phyloP scores from a whole-genome alignment of 495 filamentous ascomycete species.

The Podospora conica region DNA sequence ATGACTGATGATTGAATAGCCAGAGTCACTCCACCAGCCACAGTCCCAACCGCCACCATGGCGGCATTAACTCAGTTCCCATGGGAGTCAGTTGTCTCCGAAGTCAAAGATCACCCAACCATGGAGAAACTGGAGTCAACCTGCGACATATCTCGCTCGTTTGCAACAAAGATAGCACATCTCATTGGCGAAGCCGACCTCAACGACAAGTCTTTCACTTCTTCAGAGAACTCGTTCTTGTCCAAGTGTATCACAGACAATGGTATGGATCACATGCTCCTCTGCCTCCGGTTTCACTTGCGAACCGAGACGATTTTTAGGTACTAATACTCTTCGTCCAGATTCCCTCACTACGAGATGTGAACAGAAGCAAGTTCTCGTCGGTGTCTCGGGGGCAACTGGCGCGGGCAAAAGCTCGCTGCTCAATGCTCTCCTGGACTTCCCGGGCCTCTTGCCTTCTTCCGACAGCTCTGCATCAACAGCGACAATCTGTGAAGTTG shows the following conservation, averaged over 20 bases:
- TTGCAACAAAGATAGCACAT: neutral
- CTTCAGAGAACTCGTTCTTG: neutral
- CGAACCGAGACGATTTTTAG: neutral
- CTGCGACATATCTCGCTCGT: too few relatives aligned
- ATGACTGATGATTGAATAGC: neutral
- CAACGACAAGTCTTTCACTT: neutral
- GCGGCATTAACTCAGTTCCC: neutral
- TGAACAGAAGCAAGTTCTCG: slow-evolving; percentile 10
- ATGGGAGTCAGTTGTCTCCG: neutral
- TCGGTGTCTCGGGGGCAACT: slow-evolving; percentile 24
- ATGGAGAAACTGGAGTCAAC: neutral
- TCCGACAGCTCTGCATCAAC: slow-evolving; percentile 21
- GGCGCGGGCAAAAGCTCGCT: slow-evolving; percentile 27
- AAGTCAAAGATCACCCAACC: neutral
- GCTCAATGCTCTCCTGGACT: slow-evolving; percentile 24
- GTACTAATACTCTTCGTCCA: neutral
- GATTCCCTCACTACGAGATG: neutral
- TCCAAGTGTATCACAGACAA: neutral
- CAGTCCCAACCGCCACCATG: neutral
- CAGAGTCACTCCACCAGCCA: neutral
- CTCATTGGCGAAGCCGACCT: neutral
- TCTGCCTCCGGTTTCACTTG: neutral
- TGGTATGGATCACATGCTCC: neutral
- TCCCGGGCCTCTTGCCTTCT: slow-evolving; percentile 17
- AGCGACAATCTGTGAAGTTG: slow-evolving; percentile 18